Conservation (phyloP, 768 basidiomycete species). For the Auricularia sp. region DNA sequence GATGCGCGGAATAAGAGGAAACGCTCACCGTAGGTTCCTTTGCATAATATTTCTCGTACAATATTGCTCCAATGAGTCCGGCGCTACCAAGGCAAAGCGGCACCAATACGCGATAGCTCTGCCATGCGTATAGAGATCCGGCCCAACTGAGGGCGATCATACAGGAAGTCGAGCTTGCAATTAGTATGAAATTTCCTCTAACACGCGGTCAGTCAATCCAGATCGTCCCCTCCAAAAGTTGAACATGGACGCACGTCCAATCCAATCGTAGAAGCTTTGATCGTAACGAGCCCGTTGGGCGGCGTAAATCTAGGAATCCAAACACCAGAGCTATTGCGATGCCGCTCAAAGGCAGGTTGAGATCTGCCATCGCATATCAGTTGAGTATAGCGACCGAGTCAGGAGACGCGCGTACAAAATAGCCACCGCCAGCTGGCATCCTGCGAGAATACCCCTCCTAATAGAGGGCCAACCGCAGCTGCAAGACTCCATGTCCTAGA, state of each 20-base stretch:
- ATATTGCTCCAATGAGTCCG: not conserved
- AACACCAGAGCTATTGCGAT: conserved; percentile 2
- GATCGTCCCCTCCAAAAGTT: not conserved
- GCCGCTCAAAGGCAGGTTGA: conserved; percentile 4
- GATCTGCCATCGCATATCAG: not conserved
- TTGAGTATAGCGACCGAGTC: not conserved
- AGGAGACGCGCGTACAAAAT: not conserved
- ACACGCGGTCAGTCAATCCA: too few species aligned
- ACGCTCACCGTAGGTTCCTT: not conserved
- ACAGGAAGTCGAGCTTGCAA: not conserved
- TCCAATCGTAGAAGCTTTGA: not conserved
- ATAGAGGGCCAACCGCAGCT: not conserved
- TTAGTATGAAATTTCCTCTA: not conserved
- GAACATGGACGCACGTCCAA: not conserved
- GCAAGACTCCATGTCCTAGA: conserved; percentile 3
- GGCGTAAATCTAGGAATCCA: not conserved
- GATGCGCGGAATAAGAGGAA: not conserved
- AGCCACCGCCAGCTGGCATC: conserved; percentile 3
- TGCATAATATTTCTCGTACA: not conserved
- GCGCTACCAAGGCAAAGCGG: not conserved
- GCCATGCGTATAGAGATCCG: not conserved
- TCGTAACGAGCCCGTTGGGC: not conserved
- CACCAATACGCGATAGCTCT: not conserved
- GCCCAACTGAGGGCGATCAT: conserved; percentile 1
- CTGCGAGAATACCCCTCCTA: conserved; percentile 3